A percentile compares a stretch with the other conserved stretches of the same genome.
Evolutionary conservation across 1,139 yeast genomes (phyloP).

Genomic region (Diutina pseudorugosa): DNA sequence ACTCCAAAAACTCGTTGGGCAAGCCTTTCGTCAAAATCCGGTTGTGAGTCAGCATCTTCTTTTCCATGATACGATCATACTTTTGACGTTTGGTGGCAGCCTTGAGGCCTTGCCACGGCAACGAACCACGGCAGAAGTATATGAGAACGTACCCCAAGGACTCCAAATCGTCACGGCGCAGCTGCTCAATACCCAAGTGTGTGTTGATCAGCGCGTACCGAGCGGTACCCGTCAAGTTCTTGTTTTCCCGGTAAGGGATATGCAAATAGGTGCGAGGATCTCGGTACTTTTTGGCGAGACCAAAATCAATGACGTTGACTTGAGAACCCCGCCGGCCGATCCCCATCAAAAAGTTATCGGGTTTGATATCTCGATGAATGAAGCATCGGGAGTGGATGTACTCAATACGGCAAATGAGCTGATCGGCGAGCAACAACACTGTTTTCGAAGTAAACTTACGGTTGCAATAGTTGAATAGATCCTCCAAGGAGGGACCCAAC

Average conservation of each 20-base stretch:
- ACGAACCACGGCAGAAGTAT: conserved; percentile 87
- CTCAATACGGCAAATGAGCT: conserved; percentile 86
- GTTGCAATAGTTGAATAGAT: conserved; percentile 89
- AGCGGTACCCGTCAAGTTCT: conserved; percentile 94
- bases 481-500: conserved; percentile 91
- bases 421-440: conserved; percentile 85
- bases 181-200: conserved; percentile 93
- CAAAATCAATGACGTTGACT: conserved; percentile 93
- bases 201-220: conserved; percentile 93
- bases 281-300: conserved; percentile 89
- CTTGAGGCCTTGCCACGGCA: conserved; percentile 98
- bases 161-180: conserved; percentile 93
- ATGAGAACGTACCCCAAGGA: conserved; percentile 90
- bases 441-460: conserved; percentile 90
- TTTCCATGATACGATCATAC: conserved; percentile 93
- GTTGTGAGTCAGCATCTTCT: conserved; percentile 86
- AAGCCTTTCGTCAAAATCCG: conserved; percentile 85
- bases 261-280: conserved; percentile 94
- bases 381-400: conserved; percentile 92
- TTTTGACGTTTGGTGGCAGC: conserved; percentile 96
- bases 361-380: conserved; percentile 87
- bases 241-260: conserved; percentile 92
- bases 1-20: conserved; percentile 82
- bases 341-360: conserved; percentile 95
- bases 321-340: conserved; percentile 92